A percentile compares a stretch with the other conserved stretches of the same genome.
These are phyloP conservation scores for Syncephalastrum contaminatum DNA, from an alignment of 371 early-diverging fungal species.

Conservation along the genomic window DNA sequence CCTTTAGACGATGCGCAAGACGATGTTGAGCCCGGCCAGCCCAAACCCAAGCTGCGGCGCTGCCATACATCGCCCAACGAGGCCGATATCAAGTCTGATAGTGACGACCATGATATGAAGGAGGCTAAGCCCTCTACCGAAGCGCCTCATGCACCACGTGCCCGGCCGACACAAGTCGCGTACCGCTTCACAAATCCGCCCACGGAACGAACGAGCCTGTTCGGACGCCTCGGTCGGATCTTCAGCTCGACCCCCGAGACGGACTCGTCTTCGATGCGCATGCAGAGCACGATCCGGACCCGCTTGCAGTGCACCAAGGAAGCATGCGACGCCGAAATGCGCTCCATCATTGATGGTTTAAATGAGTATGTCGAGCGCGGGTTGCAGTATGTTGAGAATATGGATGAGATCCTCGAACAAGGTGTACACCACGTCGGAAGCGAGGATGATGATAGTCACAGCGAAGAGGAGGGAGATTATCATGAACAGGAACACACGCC, in stretches of 20 bases:
- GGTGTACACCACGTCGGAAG: slow-evolving; percentile 17
- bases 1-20: no score
- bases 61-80: slow-evolving; percentile 12
- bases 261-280: slow-evolving; percentile 12
- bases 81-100: slow-evolving; percentile 1
- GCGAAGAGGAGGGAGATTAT: slow-evolving; percentile 10
- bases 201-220: slow-evolving; percentile 15
- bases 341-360: slow-evolving; percentile 70
- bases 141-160: background rate
- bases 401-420: slow-evolving; percentile 26
- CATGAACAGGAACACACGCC: background rate
- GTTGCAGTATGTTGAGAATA: slow-evolving; percentile 59
- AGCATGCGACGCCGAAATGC: slow-evolving; percentile 50
- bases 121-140: background rate
- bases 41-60: slow-evolving; percentile 12
- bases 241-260: slow-evolving; percentile 11
- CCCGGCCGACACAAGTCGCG: slow-evolving; percentile 11
- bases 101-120: no score
- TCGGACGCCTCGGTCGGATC: slow-evolving; percentile 21
- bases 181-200: slow-evolving; percentile 19
- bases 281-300: slow-evolving; percentile 32
- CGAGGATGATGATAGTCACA: slow-evolving; percentile 22
- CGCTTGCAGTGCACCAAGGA: slow-evolving; percentile 42
- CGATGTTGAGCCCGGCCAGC: no score
- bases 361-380: slow-evolving; percentile 71